phyloP scores from a whole-genome alignment of 768 basidiomycete genomes.

The Termitomyces bulborhizus region DNA sequence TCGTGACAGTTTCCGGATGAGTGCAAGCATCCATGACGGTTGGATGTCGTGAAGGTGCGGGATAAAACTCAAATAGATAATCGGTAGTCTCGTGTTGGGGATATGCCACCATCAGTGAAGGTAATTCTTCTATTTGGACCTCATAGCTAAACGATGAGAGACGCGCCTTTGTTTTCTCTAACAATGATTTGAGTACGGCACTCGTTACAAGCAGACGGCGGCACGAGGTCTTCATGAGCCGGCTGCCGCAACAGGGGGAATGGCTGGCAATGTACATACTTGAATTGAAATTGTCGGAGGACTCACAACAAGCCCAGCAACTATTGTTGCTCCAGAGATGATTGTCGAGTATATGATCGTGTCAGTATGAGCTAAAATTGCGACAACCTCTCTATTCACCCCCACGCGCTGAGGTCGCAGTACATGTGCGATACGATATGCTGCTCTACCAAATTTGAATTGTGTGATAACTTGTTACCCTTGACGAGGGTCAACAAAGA shows the following conservation, averaged over 20 bases:
- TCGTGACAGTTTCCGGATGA: too few species aligned
- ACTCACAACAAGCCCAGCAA: neutral
- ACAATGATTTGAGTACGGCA: neutral
- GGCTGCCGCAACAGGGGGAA: neutral
- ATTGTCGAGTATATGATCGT: slow-evolving; percentile 20
- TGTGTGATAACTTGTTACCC: neutral
- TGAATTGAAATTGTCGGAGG: neutral
- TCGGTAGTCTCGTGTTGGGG: neutral
- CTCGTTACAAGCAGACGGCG: neutral
- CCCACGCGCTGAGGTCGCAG: neutral
- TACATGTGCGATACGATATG: neutral
- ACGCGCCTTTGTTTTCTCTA: neutral
- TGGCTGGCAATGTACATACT: neutral
- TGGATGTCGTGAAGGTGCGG: neutral
- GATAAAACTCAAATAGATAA: slow-evolving; percentile 5
- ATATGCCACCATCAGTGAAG: neutral
- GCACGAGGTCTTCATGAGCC: neutral
- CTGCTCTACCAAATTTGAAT: neutral
- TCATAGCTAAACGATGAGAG: neutral
- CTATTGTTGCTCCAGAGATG: neutral
- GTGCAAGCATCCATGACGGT: slow-evolving; percentile 15
- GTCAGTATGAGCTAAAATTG: slow-evolving; percentile 20
- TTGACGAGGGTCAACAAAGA: neutral
- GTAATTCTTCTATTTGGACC: neutral
- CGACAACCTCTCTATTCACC: slow-evolving; percentile 19